Evolutionary conservation across 164 flowering plant genomes (phyloP).

Genomic region (Vitis vinifera): ASM3070453v1 NC_081812.1:21968001-21968500

Average conservation of each 20-base stretch:
- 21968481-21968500: too few relatives aligned
- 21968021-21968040: too few relatives aligned
- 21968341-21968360: constrained; percentile 91
- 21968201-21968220: background rate
- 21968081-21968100: background rate
- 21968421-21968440: background rate
- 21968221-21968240: constrained; percentile 32
- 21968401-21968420: constrained; percentile 78
- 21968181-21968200: background rate
- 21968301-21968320: constrained; percentile 78
- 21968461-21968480: too few relatives aligned
- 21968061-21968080: background rate
- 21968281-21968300: constrained; percentile 82
- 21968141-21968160: too few relatives aligned
- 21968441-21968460: background rate
- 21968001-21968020: constrained; percentile 41
- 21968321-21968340: constrained; percentile 63
- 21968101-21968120: background rate
- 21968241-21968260: constrained; percentile 47
- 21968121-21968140: too few relatives aligned
- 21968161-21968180: too few relatives aligned
- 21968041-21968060: too few relatives aligned
- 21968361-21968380: constrained; percentile 70
- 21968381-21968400: constrained; percentile 72
- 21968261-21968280: constrained; percentile 69